Conservation (phyloP, 73 alveolate species). For the Uronychia setigera region DNA sequence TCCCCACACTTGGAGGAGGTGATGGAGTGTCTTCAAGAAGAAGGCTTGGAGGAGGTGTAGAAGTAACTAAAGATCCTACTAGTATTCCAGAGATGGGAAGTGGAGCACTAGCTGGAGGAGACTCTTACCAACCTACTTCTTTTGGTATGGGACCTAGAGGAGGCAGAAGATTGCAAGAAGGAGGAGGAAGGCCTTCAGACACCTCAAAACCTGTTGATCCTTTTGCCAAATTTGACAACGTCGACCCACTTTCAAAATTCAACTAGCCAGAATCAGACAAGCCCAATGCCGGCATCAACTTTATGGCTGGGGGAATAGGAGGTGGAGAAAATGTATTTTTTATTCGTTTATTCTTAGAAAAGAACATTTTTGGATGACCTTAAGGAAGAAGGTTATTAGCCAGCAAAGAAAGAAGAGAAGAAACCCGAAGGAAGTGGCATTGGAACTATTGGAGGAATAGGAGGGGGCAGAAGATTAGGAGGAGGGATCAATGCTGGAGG, state of each 20-base stretch:
- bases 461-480: neutral
- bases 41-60: neutral
- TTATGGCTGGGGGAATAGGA: neutral
- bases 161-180: neutral
- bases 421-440: neutral
- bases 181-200: conserved; percentile 1
- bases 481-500: neutral
- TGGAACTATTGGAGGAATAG: neutral
- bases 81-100: neutral
- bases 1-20: neutral
- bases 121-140: neutral
- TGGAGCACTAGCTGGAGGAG: neutral
- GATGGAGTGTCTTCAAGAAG: neutral
- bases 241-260: neutral
- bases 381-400: neutral
- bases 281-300: neutral
- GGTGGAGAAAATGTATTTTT: neutral
- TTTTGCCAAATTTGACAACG: neutral
- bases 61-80: neutral
- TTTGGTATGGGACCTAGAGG: neutral
- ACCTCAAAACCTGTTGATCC: neutral
- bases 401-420: neutral
- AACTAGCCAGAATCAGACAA: neutral
- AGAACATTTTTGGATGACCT: neutral
- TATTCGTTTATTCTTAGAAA: neutral